phyloP scores from a whole-genome alignment of 306 rosid genomes.

The Pyrus pyrifolia region DNA sequence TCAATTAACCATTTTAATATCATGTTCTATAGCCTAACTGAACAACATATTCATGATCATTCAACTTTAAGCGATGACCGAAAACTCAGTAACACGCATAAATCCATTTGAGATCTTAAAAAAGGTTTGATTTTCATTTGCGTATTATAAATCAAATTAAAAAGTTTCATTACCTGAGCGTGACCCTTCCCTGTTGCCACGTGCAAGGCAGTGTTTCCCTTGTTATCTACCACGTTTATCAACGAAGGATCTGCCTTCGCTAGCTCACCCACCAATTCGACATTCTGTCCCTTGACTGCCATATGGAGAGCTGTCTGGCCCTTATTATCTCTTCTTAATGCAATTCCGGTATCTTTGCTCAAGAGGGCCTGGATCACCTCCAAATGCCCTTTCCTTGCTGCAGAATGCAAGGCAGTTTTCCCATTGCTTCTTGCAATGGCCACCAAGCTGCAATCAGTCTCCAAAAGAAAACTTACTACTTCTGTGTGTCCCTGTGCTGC shows the following conservation, averaged over 20 bases:
- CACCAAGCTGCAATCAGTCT: conserved; percentile 32
- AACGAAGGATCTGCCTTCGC: conserved; percentile 37
- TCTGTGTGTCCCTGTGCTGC: conserved; percentile 64
- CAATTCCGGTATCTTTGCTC: conserved; percentile 48
- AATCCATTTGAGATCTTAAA: not conserved
- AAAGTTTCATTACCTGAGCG: conserved; percentile 35
- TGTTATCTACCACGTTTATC: conserved; percentile 51
- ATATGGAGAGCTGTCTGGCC: conserved; percentile 83
- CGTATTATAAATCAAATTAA: conserved; percentile 2
- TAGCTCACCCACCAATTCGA: conserved; percentile 55
- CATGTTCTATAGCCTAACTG: not conserved
- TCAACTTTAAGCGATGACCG: not conserved
- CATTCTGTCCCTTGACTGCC: conserved; percentile 71
- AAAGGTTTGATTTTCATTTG: not conserved
- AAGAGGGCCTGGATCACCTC: conserved; percentile 54
- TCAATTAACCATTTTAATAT: not conserved
- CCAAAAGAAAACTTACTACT: conserved; percentile 52
- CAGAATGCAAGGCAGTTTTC: conserved; percentile 75
- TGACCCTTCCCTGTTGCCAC: conserved; percentile 64
- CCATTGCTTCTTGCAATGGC: conserved; percentile 64
- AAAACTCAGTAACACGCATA: not conserved
- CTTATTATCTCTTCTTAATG: conserved; percentile 52
- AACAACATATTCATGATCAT: not conserved
- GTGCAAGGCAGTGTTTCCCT: conserved; percentile 72
- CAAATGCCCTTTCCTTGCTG: conserved; percentile 65